Evolutionary conservation across 2,329 filamentous ascomycete species (phyloP).

Genomic region (Clarireedia homoeocarpa): DNA sequence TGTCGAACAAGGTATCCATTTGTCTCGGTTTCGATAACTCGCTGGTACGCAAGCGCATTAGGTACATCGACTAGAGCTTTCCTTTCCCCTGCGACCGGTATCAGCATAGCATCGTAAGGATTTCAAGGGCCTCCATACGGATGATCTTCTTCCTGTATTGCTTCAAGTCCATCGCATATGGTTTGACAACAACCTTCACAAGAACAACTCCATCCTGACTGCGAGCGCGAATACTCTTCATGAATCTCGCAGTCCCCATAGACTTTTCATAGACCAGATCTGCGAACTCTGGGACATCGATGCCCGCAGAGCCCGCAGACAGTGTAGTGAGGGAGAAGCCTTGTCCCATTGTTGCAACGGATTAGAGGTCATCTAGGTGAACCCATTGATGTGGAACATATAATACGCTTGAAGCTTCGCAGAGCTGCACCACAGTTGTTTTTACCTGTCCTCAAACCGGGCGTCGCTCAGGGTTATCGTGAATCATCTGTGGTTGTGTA

Average conservation of each 20-base stretch:
- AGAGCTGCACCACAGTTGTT: not conserved
- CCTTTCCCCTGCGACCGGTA: constrained; percentile 57
- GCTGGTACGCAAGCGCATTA: constrained; percentile 85
- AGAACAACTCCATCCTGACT: constrained; percentile 87
- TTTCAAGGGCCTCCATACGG: constrained; percentile 41
- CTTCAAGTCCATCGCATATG: constrained; percentile 74
- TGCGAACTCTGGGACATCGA: constrained; percentile 85
- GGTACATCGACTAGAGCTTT: constrained; percentile 73
- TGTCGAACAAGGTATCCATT: constrained; percentile 92
- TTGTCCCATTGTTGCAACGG: constrained; percentile 67
- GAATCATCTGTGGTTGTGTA: too few species aligned
- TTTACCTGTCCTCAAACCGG: not conserved
- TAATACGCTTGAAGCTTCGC: not conserved
- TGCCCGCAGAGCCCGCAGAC: constrained; percentile 83
- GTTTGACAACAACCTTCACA: constrained; percentile 92
- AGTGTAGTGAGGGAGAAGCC: constrained; percentile 90
- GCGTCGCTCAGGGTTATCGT: too few species aligned
- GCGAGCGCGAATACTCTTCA: constrained; percentile 90
- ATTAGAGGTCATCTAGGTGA: constrained; percentile 21
- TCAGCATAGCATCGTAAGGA: constrained; percentile 11
- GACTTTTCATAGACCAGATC: constrained; percentile 90
- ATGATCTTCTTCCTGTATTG: constrained; percentile 71
- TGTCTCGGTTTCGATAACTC: constrained; percentile 82
- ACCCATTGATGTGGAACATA: constrained; percentile 19
- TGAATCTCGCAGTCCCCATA: constrained; percentile 84